Conservation (phyloP, 129 eudicot species). For the Flaveria sonorensis region DNA sequence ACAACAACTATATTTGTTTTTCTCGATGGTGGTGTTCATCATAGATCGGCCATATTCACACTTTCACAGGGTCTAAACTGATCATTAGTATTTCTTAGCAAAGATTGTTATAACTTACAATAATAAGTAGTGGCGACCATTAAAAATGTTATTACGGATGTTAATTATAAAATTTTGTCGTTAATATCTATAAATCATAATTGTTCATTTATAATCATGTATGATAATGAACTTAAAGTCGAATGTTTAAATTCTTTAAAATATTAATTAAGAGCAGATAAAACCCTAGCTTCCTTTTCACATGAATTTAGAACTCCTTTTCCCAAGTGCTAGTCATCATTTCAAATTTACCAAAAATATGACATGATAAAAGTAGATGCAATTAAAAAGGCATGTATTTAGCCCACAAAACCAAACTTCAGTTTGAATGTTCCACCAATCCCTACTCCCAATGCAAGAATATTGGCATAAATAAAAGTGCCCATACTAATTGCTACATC, state of each 20-base stretch:
- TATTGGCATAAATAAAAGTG: slow-evolving; percentile 31
- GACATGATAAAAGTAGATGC: slow-evolving; percentile 37
- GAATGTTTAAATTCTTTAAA: neutral
- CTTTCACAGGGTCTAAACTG: neutral
- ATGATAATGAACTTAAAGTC: too few relatives aligned
- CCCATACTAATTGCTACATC: slow-evolving; percentile 21
- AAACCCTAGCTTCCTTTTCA: slow-evolving; percentile 2
- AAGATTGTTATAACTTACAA: neutral
- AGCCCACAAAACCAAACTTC: slow-evolving; percentile 40
- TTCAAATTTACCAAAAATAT: slow-evolving; percentile 35
- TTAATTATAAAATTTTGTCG: too few relatives aligned
- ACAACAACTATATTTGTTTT: neutral
- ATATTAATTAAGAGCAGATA: neutral
- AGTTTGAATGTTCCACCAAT: slow-evolving; percentile 45
- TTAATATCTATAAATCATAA: too few relatives aligned
- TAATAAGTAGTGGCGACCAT: neutral
- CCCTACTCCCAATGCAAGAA: slow-evolving; percentile 37
- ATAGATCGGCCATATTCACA: neutral
- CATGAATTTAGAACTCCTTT: slow-evolving; percentile 23
- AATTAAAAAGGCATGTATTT: slow-evolving; percentile 36
- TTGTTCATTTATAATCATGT: too few relatives aligned
- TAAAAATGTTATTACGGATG: too few relatives aligned
- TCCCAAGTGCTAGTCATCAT: slow-evolving; percentile 37
- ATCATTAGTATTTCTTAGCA: neutral
- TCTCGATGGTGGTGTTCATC: neutral